A percentile compares a stretch with the other conserved stretches of the same genome.
Conservation (phyloP, 2,329 filamentous ascomycete genomes). For the Epichloe glyceriae region DNA sequence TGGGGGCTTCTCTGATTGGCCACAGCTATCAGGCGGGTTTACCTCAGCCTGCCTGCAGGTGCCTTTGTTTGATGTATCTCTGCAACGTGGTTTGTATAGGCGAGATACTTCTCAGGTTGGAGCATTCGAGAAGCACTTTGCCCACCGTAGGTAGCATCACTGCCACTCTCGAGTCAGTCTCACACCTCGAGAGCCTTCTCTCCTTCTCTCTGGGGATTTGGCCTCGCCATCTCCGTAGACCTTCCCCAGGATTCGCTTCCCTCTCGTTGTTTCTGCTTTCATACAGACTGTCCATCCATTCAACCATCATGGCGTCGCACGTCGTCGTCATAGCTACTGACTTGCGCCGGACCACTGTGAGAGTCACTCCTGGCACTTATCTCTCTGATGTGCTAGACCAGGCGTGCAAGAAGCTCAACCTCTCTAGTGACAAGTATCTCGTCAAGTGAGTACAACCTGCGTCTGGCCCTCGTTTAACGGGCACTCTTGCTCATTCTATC, state of each 20-base stretch:
- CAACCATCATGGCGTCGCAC: conserved; percentile 60
- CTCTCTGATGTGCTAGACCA: conserved; percentile 77
- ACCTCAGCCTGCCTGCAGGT: background rate
- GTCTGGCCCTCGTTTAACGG: background rate
- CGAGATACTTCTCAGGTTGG: background rate
- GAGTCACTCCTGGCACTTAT: conserved; percentile 69
- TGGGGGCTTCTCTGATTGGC: conserved; percentile 5
- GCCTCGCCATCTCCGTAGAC: background rate
- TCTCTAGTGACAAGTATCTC: conserved; percentile 60
- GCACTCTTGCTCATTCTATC: no score
- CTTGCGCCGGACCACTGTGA: conserved; percentile 64
- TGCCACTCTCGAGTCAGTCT: background rate
- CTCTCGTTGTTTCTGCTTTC: background rate
- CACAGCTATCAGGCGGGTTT: conserved; percentile 6
- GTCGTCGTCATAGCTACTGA: conserved; percentile 78
- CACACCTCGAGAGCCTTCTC: background rate
- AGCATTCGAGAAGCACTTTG: conserved; percentile 5
- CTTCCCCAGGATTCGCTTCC: background rate
- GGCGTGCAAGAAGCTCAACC: conserved; percentile 70
- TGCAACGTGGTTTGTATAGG: background rate
- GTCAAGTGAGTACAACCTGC: conserved; percentile 52
- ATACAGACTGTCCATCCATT: background rate
- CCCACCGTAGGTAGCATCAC: background rate
- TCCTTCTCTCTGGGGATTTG: background rate
- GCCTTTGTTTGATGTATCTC: background rate